Evolutionary conservation across 2,329 filamentous ascomycete genomes (phyloP).

Genomic region (Pseudogymnoascus sp.): DNA sequence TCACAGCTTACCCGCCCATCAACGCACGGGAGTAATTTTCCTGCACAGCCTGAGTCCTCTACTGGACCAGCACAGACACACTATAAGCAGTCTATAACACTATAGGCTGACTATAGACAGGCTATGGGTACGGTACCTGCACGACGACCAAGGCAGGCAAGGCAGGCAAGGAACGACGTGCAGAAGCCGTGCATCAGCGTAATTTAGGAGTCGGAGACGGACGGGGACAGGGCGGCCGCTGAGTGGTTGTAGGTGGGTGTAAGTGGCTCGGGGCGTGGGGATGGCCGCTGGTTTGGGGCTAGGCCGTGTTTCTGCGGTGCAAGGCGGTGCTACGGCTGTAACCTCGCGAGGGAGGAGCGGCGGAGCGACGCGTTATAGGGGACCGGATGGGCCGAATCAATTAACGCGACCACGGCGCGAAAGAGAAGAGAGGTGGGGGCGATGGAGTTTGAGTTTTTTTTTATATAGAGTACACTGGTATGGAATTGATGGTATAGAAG

Average conservation of each 20-base stretch:
- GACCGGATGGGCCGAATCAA: background rate
- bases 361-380: conserved; percentile 2
- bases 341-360: background rate
- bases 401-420: background rate
- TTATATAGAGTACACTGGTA: background rate
- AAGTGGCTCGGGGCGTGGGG: background rate
- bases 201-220: background rate
- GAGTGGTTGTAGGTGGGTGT: too few relatives aligned
- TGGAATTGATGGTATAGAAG: background rate
- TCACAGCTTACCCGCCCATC: background rate
- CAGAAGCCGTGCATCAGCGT: background rate
- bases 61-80: background rate
- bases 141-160: background rate
- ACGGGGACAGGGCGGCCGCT: background rate
- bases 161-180: background rate
- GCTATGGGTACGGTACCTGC: background rate
- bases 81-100: background rate
- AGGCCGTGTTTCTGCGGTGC: background rate
- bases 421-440: background rate
- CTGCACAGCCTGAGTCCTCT: background rate
- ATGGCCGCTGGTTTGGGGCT: background rate
- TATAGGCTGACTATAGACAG: background rate
- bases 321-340: background rate
- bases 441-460: background rate
- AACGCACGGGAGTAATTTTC: background rate